phyloP scores from a whole-genome alignment of 108 stramenopile species.

The Bacterosira constricta region DNA sequence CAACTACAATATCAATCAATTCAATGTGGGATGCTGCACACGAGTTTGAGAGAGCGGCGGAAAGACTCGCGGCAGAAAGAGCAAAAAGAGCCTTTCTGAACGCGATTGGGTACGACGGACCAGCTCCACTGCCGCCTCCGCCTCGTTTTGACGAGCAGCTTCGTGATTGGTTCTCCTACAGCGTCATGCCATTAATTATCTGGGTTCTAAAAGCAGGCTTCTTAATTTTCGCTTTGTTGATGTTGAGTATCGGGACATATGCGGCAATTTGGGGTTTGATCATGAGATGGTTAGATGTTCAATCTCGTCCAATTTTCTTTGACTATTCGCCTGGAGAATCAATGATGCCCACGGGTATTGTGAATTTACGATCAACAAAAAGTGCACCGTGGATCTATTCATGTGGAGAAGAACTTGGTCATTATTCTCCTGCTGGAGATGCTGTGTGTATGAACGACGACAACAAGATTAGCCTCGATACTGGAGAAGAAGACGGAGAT shows the following conservation, averaged over 20 bases:
- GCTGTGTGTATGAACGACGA: slow-evolving; percentile 16
- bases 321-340: slow-evolving; percentile 35
- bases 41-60: slow-evolving; percentile 2
- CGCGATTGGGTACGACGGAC: slow-evolving; percentile 15
- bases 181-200: slow-evolving; percentile 24
- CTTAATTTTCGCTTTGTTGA: slow-evolving; percentile 4
- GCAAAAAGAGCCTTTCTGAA: slow-evolving; percentile 12
- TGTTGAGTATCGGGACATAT: slow-evolving; percentile 38
- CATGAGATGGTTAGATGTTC: slow-evolving; percentile 49
- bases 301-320: slow-evolving; percentile 46
- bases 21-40: too few species aligned
- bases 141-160: slow-evolving; percentile 24
- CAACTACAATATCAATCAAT: too few species aligned
- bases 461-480: not conserved
- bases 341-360: slow-evolving; percentile 24
- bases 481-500: not conserved
- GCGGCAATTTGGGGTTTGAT: slow-evolving; percentile 22
- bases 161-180: slow-evolving; percentile 9
- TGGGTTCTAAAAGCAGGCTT: slow-evolving; percentile 24
- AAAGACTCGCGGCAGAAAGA: slow-evolving; percentile 1
- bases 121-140: not conserved
- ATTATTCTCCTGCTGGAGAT: not conserved
- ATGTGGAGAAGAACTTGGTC: slow-evolving; percentile 1
- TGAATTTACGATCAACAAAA: slow-evolving; percentile 33
- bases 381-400: slow-evolving; percentile 37